phyloP scores from a whole-genome alignment of 2,329 filamentous ascomycete species.

The Hortaea sp. region DNA sequence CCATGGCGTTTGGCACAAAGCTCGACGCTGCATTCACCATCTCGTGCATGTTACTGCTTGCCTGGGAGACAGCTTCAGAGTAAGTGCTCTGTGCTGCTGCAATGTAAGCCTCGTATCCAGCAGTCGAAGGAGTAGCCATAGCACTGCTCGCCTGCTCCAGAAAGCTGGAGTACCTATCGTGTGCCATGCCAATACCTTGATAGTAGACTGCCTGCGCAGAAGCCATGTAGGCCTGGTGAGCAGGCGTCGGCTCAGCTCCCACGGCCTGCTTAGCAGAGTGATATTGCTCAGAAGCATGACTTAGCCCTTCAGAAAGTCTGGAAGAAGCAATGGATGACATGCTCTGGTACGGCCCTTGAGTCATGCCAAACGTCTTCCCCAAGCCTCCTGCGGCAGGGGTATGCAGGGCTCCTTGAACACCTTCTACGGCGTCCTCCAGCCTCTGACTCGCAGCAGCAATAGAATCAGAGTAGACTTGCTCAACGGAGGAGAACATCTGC shows the following conservation, averaged over 20 bases:
- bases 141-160: conserved; percentile 61
- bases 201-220: conserved; percentile 62
- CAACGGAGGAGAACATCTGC: conserved; percentile 58
- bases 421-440: conserved; percentile 46
- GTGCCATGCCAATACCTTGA: conserved; percentile 65
- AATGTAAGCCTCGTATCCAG: conserved; percentile 58
- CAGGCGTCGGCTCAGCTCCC: conserved; percentile 46
- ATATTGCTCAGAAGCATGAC: conserved; percentile 61
- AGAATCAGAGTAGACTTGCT: conserved; percentile 57
- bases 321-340: conserved; percentile 61
- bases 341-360: conserved; percentile 42
- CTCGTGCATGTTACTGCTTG: conserved; percentile 19
- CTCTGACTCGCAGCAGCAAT: conserved; percentile 51
- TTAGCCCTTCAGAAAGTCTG: conserved; percentile 59
- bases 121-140: conserved; percentile 58
- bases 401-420: conserved; percentile 32
- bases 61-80: conserved; percentile 23
- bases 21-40: conserved; percentile 15
- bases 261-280: conserved; percentile 57
- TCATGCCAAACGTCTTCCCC: conserved; percentile 1
- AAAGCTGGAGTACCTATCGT: conserved; percentile 70
- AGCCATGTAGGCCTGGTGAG: conserved; percentile 44
- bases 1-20: conserved; percentile 6
- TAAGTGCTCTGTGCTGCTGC: conserved; percentile 45
- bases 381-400: conserved; percentile 11